Base-by-base conservation (phyloP, 306 rosid species). In the Begonia peltatifolia region DNA sequence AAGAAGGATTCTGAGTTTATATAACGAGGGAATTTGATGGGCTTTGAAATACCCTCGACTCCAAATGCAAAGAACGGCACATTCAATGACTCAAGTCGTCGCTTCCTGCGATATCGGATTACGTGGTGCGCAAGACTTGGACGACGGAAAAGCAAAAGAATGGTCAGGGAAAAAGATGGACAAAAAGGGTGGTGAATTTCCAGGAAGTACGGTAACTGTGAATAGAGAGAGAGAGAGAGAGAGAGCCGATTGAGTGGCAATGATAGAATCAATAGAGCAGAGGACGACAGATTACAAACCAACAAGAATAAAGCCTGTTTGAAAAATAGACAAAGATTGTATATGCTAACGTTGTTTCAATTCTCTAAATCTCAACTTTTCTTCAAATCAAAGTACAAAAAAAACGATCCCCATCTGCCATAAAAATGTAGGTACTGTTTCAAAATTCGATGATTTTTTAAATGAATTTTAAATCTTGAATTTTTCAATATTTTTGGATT, bases 51-150 rank as follows among this genome's bases (percentile, higher is more conserved):
- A 6, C 35, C 35, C 35, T 25, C 35, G 35, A 25, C 35, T 25
- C 35, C 35, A 25, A 3, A 6, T 14, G 3, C 14, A 12, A 50
- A 52, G 35, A 30, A 17, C 9, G 15, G 72, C 23, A 53, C 14
- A 49, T 13, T n/a, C 5, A 48, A 14, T 12, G 47, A 42, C 51
- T 68, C 55, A 51, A 68, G 11, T 30, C 12, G 53, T 14, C 59
- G 67, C 35, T 68, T 56, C 42, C 55, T 52, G 14, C 55, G 47
- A 47, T 15, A 9, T n/a, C 14, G 42, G 20, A 10, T 51, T 54
- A 11, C 73, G 73, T 68, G 63, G 46, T 52, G 59, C 54, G 52
- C 73, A 68, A 68, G 73, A 41, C 48, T 46, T 61, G 57, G 30
- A 2, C 6, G 54, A 61, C 58, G 50, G 63, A 46, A 60, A 53